These are phyloP conservation scores for Fusarium phyllophilum DNA, from an alignment of 2,329 filamentous ascomycete genomes.

Conservation along the genomic window DNA sequence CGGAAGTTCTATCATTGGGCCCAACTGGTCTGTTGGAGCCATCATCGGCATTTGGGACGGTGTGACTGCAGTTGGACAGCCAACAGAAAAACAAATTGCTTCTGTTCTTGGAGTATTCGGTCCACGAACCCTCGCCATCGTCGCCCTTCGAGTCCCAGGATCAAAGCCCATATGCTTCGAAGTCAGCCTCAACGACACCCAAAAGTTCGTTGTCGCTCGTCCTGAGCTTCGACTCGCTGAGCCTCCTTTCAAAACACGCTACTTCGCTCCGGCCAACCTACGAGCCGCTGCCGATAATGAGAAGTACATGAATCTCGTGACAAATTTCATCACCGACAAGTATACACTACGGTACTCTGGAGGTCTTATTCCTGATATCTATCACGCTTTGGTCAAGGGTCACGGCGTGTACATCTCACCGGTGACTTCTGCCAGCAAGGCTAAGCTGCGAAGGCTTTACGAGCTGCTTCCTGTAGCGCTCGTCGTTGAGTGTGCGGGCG, in stretches of 20 bases:
- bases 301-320: constrained; percentile 61
- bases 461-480: constrained; percentile 70
- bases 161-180: constrained; percentile 59
- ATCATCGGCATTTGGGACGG: constrained; percentile 71
- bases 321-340: constrained; percentile 59
- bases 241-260: constrained; percentile 59
- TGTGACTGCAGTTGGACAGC: constrained; percentile 55
- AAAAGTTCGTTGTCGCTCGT: constrained; percentile 53
- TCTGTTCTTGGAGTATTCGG: constrained; percentile 65
- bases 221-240: constrained; percentile 51
- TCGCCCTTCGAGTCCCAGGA: constrained; percentile 62
- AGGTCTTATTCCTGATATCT: constrained; percentile 69
- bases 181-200: constrained; percentile 53
- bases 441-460: constrained; percentile 68
- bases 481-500: constrained; percentile 69
- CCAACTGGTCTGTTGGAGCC: constrained; percentile 68
- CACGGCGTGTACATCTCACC: constrained; percentile 71
- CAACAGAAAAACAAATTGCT: constrained; percentile 56
- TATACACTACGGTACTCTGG: constrained; percentile 71
- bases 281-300: constrained; percentile 63
- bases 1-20: constrained; percentile 68
- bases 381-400: constrained; percentile 68
- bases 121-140: constrained; percentile 64
- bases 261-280: constrained; percentile 72
- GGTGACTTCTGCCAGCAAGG: constrained; percentile 60